These are phyloP conservation scores for Tolypocladium pustulatum DNA, from an alignment of 2,329 filamentous ascomycete genomes.

Conservation along the genomic window DNA sequence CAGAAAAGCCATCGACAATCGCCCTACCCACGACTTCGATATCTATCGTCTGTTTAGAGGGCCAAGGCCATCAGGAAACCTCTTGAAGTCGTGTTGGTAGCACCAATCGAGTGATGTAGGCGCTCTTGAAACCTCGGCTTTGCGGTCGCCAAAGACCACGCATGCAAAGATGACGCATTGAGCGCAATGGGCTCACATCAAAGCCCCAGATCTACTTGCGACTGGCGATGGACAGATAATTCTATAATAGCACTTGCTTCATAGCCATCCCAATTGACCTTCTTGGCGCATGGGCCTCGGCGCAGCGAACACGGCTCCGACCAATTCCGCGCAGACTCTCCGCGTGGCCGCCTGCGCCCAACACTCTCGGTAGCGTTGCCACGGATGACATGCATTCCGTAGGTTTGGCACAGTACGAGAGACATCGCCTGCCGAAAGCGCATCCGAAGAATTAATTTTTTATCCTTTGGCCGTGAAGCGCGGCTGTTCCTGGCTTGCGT, in stretches of 20 bases:
- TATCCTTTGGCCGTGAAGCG: neutral
- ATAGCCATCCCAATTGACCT: neutral
- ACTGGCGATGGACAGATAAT: neutral
- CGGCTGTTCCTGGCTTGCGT: neutral
- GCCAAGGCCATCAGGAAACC: neutral
- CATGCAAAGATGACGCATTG: neutral
- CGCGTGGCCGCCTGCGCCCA: neutral
- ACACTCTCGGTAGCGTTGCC: neutral
- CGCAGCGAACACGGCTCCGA: neutral
- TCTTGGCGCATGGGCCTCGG: neutral
- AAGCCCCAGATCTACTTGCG: neutral
- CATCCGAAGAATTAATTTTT: neutral
- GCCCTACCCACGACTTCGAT: neutral
- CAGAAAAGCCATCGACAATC: neutral
- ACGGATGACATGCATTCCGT: too few relatives aligned
- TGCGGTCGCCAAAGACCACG: neutral
- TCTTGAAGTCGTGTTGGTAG: neutral
- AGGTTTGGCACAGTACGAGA: too few relatives aligned
- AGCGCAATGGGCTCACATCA: neutral
- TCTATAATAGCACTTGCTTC: neutral
- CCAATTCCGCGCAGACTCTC: neutral
- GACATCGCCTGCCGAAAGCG: too few relatives aligned
- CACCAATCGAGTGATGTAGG: neutral
- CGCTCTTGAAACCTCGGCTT: too few relatives aligned
- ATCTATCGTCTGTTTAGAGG: neutral